phyloP scores from a whole-genome alignment of 768 basidiomycete species.

The Suillus weaverae region DNA sequence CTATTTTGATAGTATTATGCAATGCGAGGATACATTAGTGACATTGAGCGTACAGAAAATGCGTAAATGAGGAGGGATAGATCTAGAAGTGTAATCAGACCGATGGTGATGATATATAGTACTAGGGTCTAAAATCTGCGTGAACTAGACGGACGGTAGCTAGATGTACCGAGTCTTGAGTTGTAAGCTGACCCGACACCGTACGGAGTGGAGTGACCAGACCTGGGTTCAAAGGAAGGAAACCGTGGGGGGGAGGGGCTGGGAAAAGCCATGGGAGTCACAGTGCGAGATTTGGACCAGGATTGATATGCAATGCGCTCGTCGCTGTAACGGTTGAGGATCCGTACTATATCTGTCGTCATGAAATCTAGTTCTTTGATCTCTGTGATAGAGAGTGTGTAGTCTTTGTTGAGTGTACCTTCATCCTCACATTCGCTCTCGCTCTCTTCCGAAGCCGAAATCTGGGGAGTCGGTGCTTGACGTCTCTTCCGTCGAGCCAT shows the following conservation, averaged over 20 bases:
- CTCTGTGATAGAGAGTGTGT: constrained; percentile 65
- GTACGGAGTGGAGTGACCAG: constrained; percentile 61
- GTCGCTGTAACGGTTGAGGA: constrained; percentile 69
- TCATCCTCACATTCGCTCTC: constrained; percentile 63
- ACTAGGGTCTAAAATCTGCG: constrained; percentile 33
- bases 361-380: constrained; percentile 73
- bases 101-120: neutral
- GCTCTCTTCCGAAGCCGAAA: constrained; percentile 44
- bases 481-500: constrained; percentile 36
- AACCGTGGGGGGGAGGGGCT: constrained; percentile 38
- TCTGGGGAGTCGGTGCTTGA: constrained; percentile 30
- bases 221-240: constrained; percentile 41
- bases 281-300: constrained; percentile 61
- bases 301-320: constrained; percentile 63
- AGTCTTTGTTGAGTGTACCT: constrained; percentile 37
- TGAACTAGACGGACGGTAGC: constrained; percentile 38
- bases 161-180: constrained; percentile 68
- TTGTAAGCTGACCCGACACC: constrained; percentile 42
- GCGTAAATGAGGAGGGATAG: constrained; percentile 11
- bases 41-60: constrained; percentile 20
- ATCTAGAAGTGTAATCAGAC: constrained; percentile 12
- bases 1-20: constrained; percentile 6
- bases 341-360: constrained; percentile 70
- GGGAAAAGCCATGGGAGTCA: constrained; percentile 62
- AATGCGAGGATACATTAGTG: constrained; percentile 14